Base-by-base conservation (phyloP, 352 stramenopile genomes). In the Phytopythium vexans region DNA sequence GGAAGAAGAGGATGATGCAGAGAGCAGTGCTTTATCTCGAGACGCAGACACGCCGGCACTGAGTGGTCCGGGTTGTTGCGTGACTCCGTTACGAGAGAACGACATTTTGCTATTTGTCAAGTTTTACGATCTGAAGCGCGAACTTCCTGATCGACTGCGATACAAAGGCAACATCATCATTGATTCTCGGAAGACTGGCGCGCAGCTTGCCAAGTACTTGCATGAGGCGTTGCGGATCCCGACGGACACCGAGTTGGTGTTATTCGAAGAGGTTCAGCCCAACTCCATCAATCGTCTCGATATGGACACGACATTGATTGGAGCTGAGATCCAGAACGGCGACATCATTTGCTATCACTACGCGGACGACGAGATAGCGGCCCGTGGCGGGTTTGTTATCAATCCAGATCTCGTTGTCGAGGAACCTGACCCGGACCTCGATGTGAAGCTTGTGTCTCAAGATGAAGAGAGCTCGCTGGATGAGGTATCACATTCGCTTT, bases 281-380 rank as follows among this genome's bases (percentile, higher is more conserved):
- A 49, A 68, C 1, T 60, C 70, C 5, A 69, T 95, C 21, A 70
- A 72, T 0, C 60, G 77, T 49, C 82, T 95, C 34, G 68, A 80
- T 3, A 67, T 79, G 63, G 63, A 72, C 7, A 49, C 50, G 27
- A 82, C 67, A 0, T 62, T 95, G 0, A 53, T 62, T 9, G 57
- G 51, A 0, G 64, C 70, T 1, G 86, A 94, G 39, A 88, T 95
- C 56, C 86, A 95, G 51, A 58, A 82, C 43, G 86, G 86, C 6
- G 86, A 95, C 51, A 95, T 95, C 11, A 70, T 95, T 47, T 92
- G 84, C 56, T 93, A 81, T 45, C 83, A 94, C 53, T 79, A 68
- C 14, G 67, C 63, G 34, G 66, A 84, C 5, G 68, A 77, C 15
- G 63, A 74, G 27, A 55, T 64, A 11, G 55, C 39, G 38, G 60